phyloP scores from a whole-genome alignment of 164 flowering plant species.

The Stephania japonica region DNA sequence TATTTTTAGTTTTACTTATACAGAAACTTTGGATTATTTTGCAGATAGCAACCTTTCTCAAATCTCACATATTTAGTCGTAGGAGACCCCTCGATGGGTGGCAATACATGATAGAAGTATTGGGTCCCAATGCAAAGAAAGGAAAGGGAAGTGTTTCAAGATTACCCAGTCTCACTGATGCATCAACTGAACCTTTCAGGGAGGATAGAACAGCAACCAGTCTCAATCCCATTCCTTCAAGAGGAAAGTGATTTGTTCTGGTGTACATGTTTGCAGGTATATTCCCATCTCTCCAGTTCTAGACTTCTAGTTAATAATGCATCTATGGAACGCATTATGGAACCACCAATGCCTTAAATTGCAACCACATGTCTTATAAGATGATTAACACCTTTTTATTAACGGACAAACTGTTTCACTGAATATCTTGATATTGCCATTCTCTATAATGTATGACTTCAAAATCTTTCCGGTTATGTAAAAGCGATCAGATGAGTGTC shows the following conservation, averaged over 20 bases:
- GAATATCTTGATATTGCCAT: no score
- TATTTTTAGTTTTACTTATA: no score
- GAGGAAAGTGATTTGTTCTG: conserved; percentile 23
- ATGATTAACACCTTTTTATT: no score
- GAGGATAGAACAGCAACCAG: conserved; percentile 42
- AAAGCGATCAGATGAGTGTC: no score
- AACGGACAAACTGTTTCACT: no score
- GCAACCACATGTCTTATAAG: no score
- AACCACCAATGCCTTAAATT: no score
- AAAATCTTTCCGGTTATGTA: no score
- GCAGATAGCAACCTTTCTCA: conserved; percentile 96
- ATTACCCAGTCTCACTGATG: conserved; percentile 65
- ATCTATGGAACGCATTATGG: no score
- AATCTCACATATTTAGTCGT: conserved; percentile 93
- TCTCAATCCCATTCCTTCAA: conserved; percentile 24
- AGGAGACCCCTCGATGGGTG: conserved; percentile 97
- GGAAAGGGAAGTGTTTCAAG: conserved; percentile 88
- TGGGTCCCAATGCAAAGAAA: conserved; percentile 89
- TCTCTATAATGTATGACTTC: no score
- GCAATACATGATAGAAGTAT: conserved; percentile 97
- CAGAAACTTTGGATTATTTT: background rate
- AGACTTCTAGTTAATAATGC: no score
- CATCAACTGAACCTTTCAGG: conserved; percentile 76
- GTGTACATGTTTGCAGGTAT: background rate
- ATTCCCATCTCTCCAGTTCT: background rate